Evolutionary conservation across 2,329 filamentous ascomycete species (phyloP).

Genomic region (Sclerotinia sclerotiorum): DNA sequence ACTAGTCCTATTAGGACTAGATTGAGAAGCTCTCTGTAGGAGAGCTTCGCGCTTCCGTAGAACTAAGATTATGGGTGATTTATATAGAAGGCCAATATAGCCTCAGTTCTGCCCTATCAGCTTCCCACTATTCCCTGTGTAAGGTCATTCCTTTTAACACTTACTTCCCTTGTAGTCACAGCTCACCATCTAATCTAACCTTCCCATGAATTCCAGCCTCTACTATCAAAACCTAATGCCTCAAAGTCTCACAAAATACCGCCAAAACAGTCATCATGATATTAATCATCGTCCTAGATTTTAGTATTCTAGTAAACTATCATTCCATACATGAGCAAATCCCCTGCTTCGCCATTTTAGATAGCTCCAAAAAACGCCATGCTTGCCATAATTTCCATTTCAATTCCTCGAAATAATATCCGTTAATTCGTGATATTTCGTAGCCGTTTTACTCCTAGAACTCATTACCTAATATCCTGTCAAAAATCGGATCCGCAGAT

Average conservation of each 20-base stretch:
- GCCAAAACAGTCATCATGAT: background rate
- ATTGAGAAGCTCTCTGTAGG: too few species aligned
- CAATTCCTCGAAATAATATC: background rate
- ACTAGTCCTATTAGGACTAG: too few species aligned
- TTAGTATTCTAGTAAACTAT: background rate
- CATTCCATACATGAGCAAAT: background rate
- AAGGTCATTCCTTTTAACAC: too few species aligned
- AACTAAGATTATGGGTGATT: too few species aligned
- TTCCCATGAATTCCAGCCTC: background rate
- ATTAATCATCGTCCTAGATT: background rate
- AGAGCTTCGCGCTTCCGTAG: too few species aligned
- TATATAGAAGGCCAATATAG: too few species aligned
- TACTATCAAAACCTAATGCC: too few species aligned
- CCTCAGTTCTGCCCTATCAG: too few species aligned
- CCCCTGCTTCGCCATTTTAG: background rate
- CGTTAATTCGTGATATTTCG: background rate
- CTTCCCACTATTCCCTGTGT: too few species aligned
- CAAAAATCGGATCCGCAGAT: background rate
- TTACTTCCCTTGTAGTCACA: background rate
- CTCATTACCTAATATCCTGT: background rate
- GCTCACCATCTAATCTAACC: too few species aligned
- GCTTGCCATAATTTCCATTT: background rate
- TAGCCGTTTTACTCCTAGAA: background rate
- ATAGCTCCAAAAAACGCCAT: conserved; percentile 8
- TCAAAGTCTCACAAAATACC: background rate